Percentiles rank a stretch among this genome's conserved stretches.
Evolutionary conservation across 2,329 filamentous ascomycete genomes (phyloP).

Genomic region (Fusarium decemcellulare): DNA sequence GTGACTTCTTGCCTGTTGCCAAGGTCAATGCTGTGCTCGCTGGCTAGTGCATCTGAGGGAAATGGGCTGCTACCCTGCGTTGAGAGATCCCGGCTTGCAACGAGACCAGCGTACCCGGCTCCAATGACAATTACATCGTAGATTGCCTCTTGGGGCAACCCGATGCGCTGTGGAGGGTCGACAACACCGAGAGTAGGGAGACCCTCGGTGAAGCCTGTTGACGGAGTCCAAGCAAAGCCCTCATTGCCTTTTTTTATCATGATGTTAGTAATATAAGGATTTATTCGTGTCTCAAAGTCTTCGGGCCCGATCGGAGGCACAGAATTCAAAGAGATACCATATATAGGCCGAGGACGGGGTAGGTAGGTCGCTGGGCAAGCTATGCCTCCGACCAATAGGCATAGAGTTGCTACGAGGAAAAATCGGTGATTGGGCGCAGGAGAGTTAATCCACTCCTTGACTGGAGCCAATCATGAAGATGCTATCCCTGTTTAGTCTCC

Average conservation of each 20-base stretch:
- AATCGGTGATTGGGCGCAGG: neutral
- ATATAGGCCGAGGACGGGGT: too few species aligned
- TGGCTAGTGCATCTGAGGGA: neutral
- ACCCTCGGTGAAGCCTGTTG: conserved; percentile 3
- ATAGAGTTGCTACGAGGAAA: neutral
- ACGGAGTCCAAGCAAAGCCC: conserved; percentile 25
- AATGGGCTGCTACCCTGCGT: conserved; percentile 30
- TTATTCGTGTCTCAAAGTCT: neutral
- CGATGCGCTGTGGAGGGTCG: neutral
- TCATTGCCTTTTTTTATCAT: neutral
- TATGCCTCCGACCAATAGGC: neutral
- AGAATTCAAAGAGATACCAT: neutral
- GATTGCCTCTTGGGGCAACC: neutral
- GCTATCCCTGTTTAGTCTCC: too few species aligned
- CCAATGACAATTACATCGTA: conserved; percentile 26
- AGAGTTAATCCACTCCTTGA: neutral
- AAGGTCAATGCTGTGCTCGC: neutral
- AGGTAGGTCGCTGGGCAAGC: too few species aligned
- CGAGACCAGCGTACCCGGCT: conserved; percentile 15
- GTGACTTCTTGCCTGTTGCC: conserved; percentile 39
- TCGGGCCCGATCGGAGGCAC: neutral
- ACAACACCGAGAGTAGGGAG: conserved; percentile 18
- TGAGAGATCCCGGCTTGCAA: conserved; percentile 12
- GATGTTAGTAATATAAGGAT: neutral
- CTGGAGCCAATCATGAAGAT: neutral